Conservation (phyloP, 495 filamentous ascomycete species). For the Recurvomyces mirabilis region DNA sequence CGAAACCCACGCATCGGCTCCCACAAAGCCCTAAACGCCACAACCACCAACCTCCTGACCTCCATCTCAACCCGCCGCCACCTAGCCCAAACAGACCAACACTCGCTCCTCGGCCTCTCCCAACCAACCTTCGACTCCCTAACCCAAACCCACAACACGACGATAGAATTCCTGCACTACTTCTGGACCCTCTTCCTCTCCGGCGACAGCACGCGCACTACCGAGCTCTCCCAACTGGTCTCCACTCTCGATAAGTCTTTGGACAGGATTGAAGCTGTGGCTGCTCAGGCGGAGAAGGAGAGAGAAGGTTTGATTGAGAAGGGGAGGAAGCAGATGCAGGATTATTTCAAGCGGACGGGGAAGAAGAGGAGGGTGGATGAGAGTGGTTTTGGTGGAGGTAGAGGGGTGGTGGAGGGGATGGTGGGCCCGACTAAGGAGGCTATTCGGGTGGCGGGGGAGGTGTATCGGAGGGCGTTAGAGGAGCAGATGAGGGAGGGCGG, state of each 20-base stretch:
- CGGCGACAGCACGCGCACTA: conserved; percentile 62
- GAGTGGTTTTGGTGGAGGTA: conserved; percentile 58
- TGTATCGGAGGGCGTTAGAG: conserved; percentile 54
- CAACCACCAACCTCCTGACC: conserved; percentile 47
- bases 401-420: conserved; percentile 60
- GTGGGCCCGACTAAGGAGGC: conserved; percentile 59
- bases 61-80: conserved; percentile 43
- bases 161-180: conserved; percentile 87
- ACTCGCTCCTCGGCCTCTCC: conserved; percentile 42
- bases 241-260: conserved; percentile 64
- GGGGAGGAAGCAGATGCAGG: conserved; percentile 54
- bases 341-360: conserved; percentile 56
- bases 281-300: conserved; percentile 65
- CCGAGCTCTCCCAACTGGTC: conserved; percentile 62
- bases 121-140: conserved; percentile 57
- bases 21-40: conserved; percentile 42
- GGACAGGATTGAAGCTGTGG: conserved; percentile 73
- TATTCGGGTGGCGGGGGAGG: conserved; percentile 48
- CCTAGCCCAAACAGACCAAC: conserved; percentile 32
- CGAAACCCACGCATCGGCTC: conserved; percentile 41
- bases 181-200: conserved; percentile 88
- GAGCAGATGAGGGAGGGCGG: conserved; percentile 40
- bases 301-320: conserved; percentile 46
- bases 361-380: conserved; percentile 55
- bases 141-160: conserved; percentile 78